Conservation (phyloP, 495 filamentous ascomycete genomes). For the Pseudevernia furfuracea region DNA sequence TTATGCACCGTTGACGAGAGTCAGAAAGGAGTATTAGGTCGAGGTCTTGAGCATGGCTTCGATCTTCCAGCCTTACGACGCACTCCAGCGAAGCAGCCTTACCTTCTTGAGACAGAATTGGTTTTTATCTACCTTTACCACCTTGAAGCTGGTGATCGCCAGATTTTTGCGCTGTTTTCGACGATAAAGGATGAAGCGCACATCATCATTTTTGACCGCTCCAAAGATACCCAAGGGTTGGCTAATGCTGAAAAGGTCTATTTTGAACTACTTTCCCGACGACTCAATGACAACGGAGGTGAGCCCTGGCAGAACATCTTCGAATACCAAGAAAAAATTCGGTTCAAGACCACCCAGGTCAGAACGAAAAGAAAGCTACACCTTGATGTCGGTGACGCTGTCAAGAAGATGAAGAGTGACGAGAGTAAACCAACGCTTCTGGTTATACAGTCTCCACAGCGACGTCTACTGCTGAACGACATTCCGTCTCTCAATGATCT, state of each 20-base stretch:
- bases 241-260: conserved; percentile 92
- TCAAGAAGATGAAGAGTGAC: conserved; percentile 83
- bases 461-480: conserved; percentile 70
- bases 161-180: conserved; percentile 91
- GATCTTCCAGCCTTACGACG: conserved; percentile 69
- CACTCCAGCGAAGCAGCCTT: conserved; percentile 57
- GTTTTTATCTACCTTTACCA: conserved; percentile 89
- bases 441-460: conserved; percentile 85
- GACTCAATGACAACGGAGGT: conserved; percentile 56
- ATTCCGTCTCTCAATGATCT: conserved; percentile 79
- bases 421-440: conserved; percentile 72
- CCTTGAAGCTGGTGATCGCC: conserved; percentile 77
- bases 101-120: conserved; percentile 59
- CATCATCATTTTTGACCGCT: conserved; percentile 74
- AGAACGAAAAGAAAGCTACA: conserved; percentile 83
- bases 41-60: conserved; percentile 88
- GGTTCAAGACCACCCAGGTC: conserved; percentile 78
- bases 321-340: conserved; percentile 77
- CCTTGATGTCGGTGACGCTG: conserved; percentile 71
- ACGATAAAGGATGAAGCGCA: conserved; percentile 71
- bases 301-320: conserved; percentile 71
- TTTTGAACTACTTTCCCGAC: conserved; percentile 58
- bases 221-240: conserved; percentile 67
- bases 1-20: conserved; percentile 91
- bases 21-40: conserved; percentile 84